These are phyloP conservation scores for Cucurbita moschata DNA, from an alignment of 306 rosid species.

Conservation along the genomic window DNA sequence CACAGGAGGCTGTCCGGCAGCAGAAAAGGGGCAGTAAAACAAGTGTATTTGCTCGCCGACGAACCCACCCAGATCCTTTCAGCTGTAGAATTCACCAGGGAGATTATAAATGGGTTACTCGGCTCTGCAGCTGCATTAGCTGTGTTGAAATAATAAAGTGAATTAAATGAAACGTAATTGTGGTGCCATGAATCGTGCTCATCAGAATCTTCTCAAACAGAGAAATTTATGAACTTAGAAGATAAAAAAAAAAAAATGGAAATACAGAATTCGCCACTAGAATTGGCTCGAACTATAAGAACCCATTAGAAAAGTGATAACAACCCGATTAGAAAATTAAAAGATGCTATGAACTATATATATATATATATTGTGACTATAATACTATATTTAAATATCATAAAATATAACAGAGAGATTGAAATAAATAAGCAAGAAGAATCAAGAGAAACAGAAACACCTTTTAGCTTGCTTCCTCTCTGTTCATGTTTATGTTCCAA, in stretches of 20 bases:
- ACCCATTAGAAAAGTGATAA: too few species aligned
- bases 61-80: slow-evolving; percentile 8
- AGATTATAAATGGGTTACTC: slow-evolving; percentile 7
- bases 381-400: too few species aligned
- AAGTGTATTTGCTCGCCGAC: slow-evolving; percentile 12
- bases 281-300: too few species aligned
- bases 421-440: not conserved
- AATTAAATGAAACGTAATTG: not conserved
- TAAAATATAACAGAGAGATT: not conserved
- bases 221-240: not conserved
- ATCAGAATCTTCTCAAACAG: not conserved
- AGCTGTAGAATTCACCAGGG: slow-evolving; percentile 1
- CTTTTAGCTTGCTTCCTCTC: not conserved
- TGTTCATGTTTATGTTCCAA: not conserved
- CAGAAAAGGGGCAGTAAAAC: not conserved
- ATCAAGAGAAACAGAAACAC: not conserved
- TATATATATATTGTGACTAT: too few species aligned
- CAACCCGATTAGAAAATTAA: too few species aligned
- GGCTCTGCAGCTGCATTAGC: not conserved
- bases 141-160: not conserved
- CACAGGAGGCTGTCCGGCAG: not conserved
- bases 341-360: too few species aligned
- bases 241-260: too few species aligned
- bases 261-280: too few species aligned
- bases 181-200: not conserved